Evolutionary conservation across 2,329 filamentous ascomycete genomes (phyloP), one percentile per base, ranked within the genome.

Genomic region (Mycocentrospora acerina): DNA sequence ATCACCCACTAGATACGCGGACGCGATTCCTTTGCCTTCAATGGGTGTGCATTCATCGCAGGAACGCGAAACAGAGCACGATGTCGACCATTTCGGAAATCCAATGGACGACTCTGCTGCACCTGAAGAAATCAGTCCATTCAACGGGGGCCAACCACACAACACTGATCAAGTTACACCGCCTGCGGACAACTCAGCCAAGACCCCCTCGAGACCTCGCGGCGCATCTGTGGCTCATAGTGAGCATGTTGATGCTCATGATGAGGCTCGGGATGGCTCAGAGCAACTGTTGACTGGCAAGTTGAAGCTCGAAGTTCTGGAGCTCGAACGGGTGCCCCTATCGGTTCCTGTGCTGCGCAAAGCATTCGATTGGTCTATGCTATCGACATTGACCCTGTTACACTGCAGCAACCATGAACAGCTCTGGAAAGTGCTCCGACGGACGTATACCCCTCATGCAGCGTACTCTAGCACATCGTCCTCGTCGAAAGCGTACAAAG

Each of bases 281-380:
- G 59, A 67, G 47, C 71, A 71, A 28, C 65, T 71, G 14, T 65
- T 80, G 2, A 74, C 79, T 22, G 76, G 76, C 24, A 81, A 80
- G 53, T 69, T 93, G 12, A 78, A 74, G 44, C 69, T 93, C n/a
- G 81, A 87, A 42, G 81, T 76, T 2, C 71, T 93, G 8, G 86
- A 90, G 64, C 72, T 93, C 2, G 87, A 93, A 64, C 79, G 86
- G 16, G 78, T 91, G 3, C 78, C 80, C 0, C 68, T 93, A n/a
- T 89, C 84, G 1, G 76, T 88, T 28, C 74, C 81, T 7, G 80
- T 88, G n/a, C 74, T 89, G 37, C 76, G 81, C 31, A 79, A 79
- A 44, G 83, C 80, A 2, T 76, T 93, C 28, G 86, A 93, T 66
- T 93, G 86, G 86, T 80, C 81, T 1, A 72, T 77, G 8, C 65